These are phyloP conservation scores for Psidium friedrichsthalianum DNA, from an alignment of 345 rosid genomes.

Conservation along the genomic window DNA sequence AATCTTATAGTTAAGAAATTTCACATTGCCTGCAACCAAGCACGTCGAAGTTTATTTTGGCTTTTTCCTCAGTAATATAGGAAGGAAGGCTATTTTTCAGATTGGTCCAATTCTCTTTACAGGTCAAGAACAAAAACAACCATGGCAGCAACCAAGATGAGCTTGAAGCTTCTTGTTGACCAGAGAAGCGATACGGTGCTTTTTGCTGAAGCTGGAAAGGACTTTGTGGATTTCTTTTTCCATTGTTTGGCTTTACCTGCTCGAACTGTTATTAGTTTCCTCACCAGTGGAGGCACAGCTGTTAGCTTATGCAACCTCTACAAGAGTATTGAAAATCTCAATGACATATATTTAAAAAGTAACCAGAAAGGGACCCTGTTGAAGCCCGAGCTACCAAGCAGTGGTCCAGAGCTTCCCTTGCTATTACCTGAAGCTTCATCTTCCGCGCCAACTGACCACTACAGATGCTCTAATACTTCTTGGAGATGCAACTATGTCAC, in stretches of 20 bases:
- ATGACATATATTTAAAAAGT: neutral
- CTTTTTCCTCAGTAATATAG: neutral
- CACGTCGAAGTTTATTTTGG: neutral
- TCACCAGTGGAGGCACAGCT: neutral
- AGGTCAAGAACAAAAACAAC: neutral
- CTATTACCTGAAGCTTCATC: neutral
- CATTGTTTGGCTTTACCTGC: constrained; percentile 4
- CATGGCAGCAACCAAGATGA: neutral
- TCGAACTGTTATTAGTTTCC: neutral
- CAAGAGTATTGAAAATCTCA: neutral
- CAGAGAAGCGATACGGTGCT: neutral
- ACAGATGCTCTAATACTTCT: neutral
- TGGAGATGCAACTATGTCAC: neutral
- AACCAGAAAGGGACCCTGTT: neutral
- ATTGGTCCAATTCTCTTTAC: neutral
- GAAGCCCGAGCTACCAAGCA: neutral
- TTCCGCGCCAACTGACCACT: neutral
- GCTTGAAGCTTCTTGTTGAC: constrained; percentile 2
- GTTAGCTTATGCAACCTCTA: neutral
- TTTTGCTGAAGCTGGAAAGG: constrained; percentile 6
- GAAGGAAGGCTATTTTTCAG: neutral
- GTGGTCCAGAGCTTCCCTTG: neutral
- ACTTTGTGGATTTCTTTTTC: constrained; percentile 6
- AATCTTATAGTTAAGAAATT: neutral
- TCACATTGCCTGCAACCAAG: neutral